Base-by-base conservation (phyloP, 805 yeast species). In the Yarrowia osloensis region DNA sequence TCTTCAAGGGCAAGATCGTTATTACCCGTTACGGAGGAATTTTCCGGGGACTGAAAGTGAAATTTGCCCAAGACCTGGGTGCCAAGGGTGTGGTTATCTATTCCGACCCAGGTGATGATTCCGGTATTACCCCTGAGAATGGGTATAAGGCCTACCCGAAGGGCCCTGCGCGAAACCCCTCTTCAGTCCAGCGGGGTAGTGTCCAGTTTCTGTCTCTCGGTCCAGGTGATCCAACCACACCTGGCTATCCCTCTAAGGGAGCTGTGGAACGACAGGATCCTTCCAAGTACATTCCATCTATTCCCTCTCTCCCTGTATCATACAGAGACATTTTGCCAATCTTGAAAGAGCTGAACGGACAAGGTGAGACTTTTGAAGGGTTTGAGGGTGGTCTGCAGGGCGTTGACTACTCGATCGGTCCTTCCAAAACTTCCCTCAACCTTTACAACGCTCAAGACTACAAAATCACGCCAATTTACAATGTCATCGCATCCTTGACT, bases 151-250 rank as follows among this genome's bases (percentile, higher is more conserved):
- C 90, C 2, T 89, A 89, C 71, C 96, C 95, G 2, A 75, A 85
- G 2, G 95, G 95, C 1, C 89, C 88, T 0, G 92, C 93, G 0
- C 81, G 95, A 70, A 86, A 89, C 73, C 93, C 93, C 40, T 84
- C 88, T 7, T 79, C 89, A 15, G 87, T 90, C 33, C 93, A 89
- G 78, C 81, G 95, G 71, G 95, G 95, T 0, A 86, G 90, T 49
- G 89, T 87, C 4, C 85, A 84, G 74, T 89, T 83, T 73, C 76
- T 88, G 35, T 81, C 89, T 4, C 75, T 75, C 57, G 78, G 81
- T 4, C 92, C 93, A 0, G 95, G 95, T 37, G 95, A 89, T 73
- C 95, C 95, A 19, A 84, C 92, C 0, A 86, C 92, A 1, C 92
- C 92, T 1, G 90, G 89, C 2, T 84, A 81, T 70, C 84, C 89